Base-by-base conservation (phyloP, 257 asterid species). In the Coffea eugenioides region DNA sequence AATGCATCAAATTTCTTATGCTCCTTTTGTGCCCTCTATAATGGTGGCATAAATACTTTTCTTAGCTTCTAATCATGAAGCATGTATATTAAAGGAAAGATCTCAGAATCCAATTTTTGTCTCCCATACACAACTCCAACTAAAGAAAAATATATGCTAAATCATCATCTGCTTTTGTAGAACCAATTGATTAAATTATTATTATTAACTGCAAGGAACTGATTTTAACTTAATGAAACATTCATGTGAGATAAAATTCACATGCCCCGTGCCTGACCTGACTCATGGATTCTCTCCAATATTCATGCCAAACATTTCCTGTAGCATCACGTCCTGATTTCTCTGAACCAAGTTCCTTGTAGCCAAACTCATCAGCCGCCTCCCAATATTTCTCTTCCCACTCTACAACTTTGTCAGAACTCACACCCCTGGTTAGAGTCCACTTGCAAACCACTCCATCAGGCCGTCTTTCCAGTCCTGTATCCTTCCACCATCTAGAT, bases 321-420 rank as follows among this genome's bases (percentile, higher is more conserved):
- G 79, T 71, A 83, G 98, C 92, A 88, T 95, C 97, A 21, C 99
- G 96, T 20, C 99, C 99, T 0, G 97, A 95, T 87, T 95, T 95
- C 90, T 95, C 98, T n/a, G 99, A 92, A 21, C 98, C 99, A 7
- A 93, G 97, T 89, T 95, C 99, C 87, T 90, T 95, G 81, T 95
- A 91, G 20, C 97, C 97, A 41, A 93, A 83, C 80, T 92, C 98
- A 36, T 92, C 92, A 45, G 99, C 93, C 79, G 99, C 98, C 90
- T 95, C 99, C 99, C 99, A 95, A 79, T 91, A 95, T 75, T 95
- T 95, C 73, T 89, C 92, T 86, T 95, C 99, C 98, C 97, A 95
- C 86, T 95, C 99, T 34, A 90, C 82, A 81, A 87, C 75, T 82
- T 83, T 84, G 80, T 95, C 97, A 62, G 91, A 89, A 85, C 96